Conservation (phyloP, 495 filamentous ascomycete species). For the Elasticomyces elasticus region DNA sequence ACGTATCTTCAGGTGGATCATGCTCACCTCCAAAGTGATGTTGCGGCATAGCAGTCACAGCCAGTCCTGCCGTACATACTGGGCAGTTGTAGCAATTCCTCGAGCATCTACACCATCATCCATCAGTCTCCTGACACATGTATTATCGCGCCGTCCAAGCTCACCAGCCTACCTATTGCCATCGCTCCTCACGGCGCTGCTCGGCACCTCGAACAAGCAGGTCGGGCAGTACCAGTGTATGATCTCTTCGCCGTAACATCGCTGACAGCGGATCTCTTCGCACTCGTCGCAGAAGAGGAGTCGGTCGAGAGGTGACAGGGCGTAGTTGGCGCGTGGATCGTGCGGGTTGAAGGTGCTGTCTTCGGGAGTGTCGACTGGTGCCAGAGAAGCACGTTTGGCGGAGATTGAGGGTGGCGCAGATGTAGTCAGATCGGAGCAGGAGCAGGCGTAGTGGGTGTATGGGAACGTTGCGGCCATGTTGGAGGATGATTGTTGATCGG, state of each 20-base stretch:
- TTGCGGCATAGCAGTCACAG: slow-evolving; percentile 44
- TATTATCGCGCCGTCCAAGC: not conserved
- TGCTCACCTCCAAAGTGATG: not conserved
- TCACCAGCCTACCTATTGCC: slow-evolving; percentile 62
- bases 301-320: slow-evolving; percentile 86
- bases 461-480: slow-evolving; percentile 71
- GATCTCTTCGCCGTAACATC: slow-evolving; percentile 86
- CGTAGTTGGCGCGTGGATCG: slow-evolving; percentile 72
- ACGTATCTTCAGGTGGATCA: slow-evolving; percentile 38
- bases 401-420: slow-evolving; percentile 9
- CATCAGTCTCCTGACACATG: slow-evolving; percentile 13
- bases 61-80: slow-evolving; percentile 69
- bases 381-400: slow-evolving; percentile 33
- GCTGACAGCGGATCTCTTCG: slow-evolving; percentile 84
- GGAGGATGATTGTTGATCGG: not conserved
- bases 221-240: slow-evolving; percentile 91
- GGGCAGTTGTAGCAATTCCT: slow-evolving; percentile 94
- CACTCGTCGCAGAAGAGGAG: slow-evolving; percentile 95
- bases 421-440: slow-evolving; percentile 59
- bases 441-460: slow-evolving; percentile 86
- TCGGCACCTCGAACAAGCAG: slow-evolving; percentile 90
- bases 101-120: slow-evolving; percentile 55
- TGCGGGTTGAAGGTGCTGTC: slow-evolving; percentile 79
- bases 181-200: slow-evolving; percentile 78
- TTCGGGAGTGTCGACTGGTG: slow-evolving; percentile 53